phyloP scores from a whole-genome alignment of 805 yeast species.

The Barnettozyma populi region DNA sequence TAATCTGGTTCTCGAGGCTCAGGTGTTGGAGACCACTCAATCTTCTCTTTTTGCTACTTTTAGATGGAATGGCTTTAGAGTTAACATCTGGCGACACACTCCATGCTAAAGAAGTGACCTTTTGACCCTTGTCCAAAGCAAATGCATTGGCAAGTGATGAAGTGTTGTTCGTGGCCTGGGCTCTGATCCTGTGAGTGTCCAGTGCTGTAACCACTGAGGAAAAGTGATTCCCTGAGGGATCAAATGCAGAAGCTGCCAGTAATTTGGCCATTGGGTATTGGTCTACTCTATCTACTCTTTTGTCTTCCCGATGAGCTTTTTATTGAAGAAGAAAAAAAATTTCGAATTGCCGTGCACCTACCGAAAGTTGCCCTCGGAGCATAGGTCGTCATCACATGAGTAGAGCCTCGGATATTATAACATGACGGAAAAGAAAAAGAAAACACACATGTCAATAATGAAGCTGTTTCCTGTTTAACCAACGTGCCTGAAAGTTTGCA shows the following conservation, averaged over 20 bases:
- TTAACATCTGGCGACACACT: slow-evolving; percentile 25
- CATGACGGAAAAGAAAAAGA: not conserved
- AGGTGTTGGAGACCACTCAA: slow-evolving; percentile 6
- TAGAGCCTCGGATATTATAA: not conserved
- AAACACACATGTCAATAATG: not conserved
- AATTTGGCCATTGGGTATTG: slow-evolving; percentile 6
- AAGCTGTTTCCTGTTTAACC: too few relatives aligned
- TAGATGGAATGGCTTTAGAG: not conserved
- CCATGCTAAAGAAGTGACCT: slow-evolving; percentile 52
- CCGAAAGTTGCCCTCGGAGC: not conserved
- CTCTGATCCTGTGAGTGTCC: slow-evolving; percentile 65
- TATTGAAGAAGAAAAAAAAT: not conserved
- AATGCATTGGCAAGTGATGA: slow-evolving; percentile 42
- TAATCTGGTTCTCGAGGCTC: slow-evolving; percentile 37
- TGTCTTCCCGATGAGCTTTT: not conserved
- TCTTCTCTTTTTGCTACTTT: slow-evolving; percentile 22
- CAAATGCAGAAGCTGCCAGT: slow-evolving; percentile 36
- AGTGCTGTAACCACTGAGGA: slow-evolving; percentile 65
- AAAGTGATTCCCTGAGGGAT: slow-evolving; percentile 53
- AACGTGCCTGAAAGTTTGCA: not conserved
- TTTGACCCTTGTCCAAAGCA: slow-evolving; percentile 45
- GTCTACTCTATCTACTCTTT: not conserved
- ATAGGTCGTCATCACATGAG: not conserved
- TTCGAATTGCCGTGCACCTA: not conserved
- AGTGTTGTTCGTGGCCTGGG: slow-evolving; percentile 44